These are phyloP conservation scores for Rubia balearica DNA, from an alignment of 305 asterid species.

Conservation along the genomic window DNA sequence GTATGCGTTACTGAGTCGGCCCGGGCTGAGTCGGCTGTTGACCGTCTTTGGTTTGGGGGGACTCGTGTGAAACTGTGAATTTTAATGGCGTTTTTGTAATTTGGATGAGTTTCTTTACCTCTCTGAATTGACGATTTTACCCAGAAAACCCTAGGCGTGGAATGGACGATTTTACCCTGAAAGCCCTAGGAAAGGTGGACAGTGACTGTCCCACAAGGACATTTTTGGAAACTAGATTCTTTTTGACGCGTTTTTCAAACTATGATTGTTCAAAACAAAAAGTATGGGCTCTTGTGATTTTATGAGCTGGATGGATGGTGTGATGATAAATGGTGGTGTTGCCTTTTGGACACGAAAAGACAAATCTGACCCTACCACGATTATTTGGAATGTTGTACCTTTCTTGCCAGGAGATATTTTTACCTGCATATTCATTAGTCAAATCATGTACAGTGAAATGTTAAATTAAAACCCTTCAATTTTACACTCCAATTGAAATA, in stretches of 20 bases:
- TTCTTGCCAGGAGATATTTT: no score
- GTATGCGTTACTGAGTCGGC: slow-evolving; percentile 20
- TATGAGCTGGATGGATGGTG: slow-evolving; percentile 43
- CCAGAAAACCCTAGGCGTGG: slow-evolving; percentile 40
- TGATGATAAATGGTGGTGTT: not conserved
- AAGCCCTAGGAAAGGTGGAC: slow-evolving; percentile 27
- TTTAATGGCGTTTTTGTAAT: slow-evolving; percentile 7
- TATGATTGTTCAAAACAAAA: not conserved
- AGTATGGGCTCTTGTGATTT: slow-evolving; percentile 25
- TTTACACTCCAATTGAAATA: not conserved
- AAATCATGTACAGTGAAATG: no score
- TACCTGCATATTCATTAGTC: no score
- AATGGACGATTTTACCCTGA: not conserved
- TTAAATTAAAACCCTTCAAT: not conserved
- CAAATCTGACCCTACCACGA: slow-evolving; percentile 27
- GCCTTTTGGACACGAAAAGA: slow-evolving; percentile 14
- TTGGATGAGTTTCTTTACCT: not conserved
- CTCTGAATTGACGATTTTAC: slow-evolving; percentile 29
- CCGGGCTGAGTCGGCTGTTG: slow-evolving; percentile 23
- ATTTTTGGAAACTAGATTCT: slow-evolving; percentile 19
- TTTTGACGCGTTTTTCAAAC: slow-evolving; percentile 18
- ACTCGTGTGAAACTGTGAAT: not conserved
- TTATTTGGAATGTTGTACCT: slow-evolving; percentile 15
- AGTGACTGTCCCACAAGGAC: slow-evolving; percentile 15
- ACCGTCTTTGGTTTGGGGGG: not conserved